Evolutionary conservation across 305 asterid species (phyloP).

Genomic region (Plantago coronopus): DNA sequence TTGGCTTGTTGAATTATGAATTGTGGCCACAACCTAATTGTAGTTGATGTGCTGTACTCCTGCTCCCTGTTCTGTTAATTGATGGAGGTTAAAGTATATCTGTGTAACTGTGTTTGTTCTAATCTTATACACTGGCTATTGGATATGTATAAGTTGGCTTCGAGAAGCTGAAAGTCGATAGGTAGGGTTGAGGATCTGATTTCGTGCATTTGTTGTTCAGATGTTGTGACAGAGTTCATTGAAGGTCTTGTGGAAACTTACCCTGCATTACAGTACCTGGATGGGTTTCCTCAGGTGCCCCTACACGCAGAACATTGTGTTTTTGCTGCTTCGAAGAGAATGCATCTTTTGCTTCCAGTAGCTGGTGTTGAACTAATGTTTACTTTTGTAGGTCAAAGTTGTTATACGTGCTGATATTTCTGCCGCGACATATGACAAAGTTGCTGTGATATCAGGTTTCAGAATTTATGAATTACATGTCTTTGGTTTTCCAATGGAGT

Average conservation of each 20-base stretch:
- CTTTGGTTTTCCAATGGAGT: conserved; percentile 20
- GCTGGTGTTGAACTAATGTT: conserved; percentile 20
- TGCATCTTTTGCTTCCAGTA: background rate
- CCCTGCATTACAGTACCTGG: conserved; percentile 93
- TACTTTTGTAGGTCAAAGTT: conserved; percentile 69
- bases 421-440: conserved; percentile 70
- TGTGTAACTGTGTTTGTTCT: too few species aligned
- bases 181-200: conserved; percentile 15
- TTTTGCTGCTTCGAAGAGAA: conserved; percentile 14
- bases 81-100: too few species aligned
- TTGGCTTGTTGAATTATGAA: too few species aligned
- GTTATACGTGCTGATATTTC: conserved; percentile 91
- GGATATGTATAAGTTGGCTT: too few species aligned
- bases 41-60: too few species aligned
- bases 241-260: conserved; percentile 94
- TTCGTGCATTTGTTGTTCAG: conserved; percentile 34
- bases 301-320: background rate
- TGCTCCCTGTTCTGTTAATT: too few species aligned
- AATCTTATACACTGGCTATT: too few species aligned
- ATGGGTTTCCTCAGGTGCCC: conserved; percentile 87
- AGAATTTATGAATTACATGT: conserved; percentile 17
- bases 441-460: conserved; percentile 88
- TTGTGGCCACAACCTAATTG: too few species aligned
- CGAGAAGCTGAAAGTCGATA: too few species aligned
- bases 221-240: conserved; percentile 92